Percentiles rank a stretch among this genome's conserved stretches.
These are phyloP conservation scores for Starmerella bombicola DNA, from an alignment of 805 yeast genomes.

Conservation along the genomic window DNA sequence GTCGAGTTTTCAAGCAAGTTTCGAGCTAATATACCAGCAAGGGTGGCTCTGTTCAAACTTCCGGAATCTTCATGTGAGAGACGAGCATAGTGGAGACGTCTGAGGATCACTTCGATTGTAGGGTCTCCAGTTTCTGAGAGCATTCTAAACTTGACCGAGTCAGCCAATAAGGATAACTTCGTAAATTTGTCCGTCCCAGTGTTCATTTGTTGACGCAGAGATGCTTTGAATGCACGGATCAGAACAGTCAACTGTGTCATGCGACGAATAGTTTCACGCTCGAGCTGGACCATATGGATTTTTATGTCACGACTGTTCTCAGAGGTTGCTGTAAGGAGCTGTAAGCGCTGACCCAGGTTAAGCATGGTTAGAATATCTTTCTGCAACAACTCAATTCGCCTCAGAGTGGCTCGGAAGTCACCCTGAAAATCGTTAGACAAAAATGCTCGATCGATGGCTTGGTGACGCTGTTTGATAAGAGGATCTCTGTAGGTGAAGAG, in stretches of 20 bases:
- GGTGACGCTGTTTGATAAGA: slow-evolving; percentile 41
- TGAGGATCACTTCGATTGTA: slow-evolving; percentile 57
- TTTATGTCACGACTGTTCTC: slow-evolving; percentile 4
- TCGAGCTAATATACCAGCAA: slow-evolving; percentile 55
- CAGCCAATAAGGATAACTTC: slow-evolving; percentile 48
- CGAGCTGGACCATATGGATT: slow-evolving; percentile 23
- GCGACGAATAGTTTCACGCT: slow-evolving; percentile 25
- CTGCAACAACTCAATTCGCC: slow-evolving; percentile 40
- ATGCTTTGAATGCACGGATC: slow-evolving; percentile 29
- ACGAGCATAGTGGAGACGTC: slow-evolving; percentile 48
- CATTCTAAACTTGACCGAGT: slow-evolving; percentile 59
- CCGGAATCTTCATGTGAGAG: slow-evolving; percentile 55
- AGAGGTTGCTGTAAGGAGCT: slow-evolving; percentile 11
- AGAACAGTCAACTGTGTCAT: slow-evolving; percentile 27
- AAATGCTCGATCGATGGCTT: slow-evolving; percentile 50
- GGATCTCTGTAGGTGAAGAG: slow-evolving; percentile 68
- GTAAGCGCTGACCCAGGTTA: slow-evolving; percentile 36
- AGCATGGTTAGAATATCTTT: slow-evolving; percentile 34
- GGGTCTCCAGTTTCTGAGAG: slow-evolving; percentile 48
- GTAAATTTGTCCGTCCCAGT: slow-evolving; percentile 26
- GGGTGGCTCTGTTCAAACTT: slow-evolving; percentile 45
- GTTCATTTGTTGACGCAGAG: slow-evolving; percentile 24
- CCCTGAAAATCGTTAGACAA: slow-evolving; percentile 54
- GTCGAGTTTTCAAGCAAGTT: slow-evolving; percentile 45
- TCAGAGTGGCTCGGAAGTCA: slow-evolving; percentile 40